Base-by-base conservation (phyloP, 2,329 filamentous ascomycete genomes). In the Fusarium albidum region DNA sequence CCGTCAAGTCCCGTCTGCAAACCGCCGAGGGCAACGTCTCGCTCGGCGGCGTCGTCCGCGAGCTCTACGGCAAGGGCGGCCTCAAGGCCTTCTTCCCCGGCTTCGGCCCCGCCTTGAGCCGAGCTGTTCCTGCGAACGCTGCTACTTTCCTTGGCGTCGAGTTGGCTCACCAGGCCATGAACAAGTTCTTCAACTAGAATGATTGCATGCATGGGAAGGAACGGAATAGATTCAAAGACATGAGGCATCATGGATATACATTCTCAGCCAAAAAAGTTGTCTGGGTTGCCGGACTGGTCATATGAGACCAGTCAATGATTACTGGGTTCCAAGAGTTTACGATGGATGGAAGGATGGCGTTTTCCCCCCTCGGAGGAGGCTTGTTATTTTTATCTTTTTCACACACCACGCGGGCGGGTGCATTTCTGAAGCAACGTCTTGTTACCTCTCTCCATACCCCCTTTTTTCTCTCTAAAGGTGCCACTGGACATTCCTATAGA, bases 81-180 rank as follows among this genome's bases (percentile, higher is more conserved):
- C 73, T 90, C 69, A 92, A 88, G 77, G 93, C 95, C 3, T 99
- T 99, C 80, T 99, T 99, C 84, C 95, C 95, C 6, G 95, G 95
- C 18, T 92, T 99, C 65, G 94, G 91, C 1, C 95, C 95, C 3
- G 95, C 95, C 4, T 82, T 99, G 71, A 90, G 92, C 10, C 87
- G 95, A 75, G 95, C 95, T 5, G 92, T 98, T 35, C 95, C 95
- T 7, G 95, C 95, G 9, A 99, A 99, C 71, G 95, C 95, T 3
- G 95, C 95, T 27, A 98, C 95, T 3, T 99, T 99, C 68, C 76
- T 93, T 68, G 90, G 91, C 10, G 90, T 95, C 8, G 91, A 95
- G 78, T 74, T 94, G 72, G 91, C 91, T 35, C 90, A 95, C 69
- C 87, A 91, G 75, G 87, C 87, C 38, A 92, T 95, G 89, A 87